Evolutionary conservation across 805 yeast genomes (phyloP).

Genomic region (Lachancea thermotolerans): DNA sequence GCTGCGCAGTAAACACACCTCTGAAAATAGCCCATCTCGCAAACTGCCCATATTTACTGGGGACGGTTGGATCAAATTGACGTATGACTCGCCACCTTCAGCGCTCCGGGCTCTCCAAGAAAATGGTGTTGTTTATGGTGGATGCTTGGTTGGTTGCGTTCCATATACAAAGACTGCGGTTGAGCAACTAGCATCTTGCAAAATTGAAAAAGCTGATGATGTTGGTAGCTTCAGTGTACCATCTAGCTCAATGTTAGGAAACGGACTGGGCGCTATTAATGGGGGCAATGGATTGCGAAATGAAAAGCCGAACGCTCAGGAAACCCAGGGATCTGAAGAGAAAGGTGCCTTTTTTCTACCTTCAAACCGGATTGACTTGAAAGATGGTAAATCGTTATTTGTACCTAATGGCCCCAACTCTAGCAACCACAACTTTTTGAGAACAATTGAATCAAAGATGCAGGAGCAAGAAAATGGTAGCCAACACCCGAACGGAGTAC

Average conservation of each 20-base stretch:
- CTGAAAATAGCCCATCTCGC: slow-evolving; percentile 14
- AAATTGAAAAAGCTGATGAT: slow-evolving; percentile 27
- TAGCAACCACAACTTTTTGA: slow-evolving; percentile 21
- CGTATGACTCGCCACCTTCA: slow-evolving; percentile 66
- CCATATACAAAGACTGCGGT: slow-evolving; percentile 58
- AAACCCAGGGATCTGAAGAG: slow-evolving; percentile 1
- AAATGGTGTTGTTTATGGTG: slow-evolving; percentile 67
- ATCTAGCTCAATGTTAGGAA: slow-evolving; percentile 1
- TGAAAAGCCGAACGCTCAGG: background rate
- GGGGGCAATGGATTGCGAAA: background rate
- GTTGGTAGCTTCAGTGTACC: slow-evolving; percentile 21
- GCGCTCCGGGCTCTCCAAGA: slow-evolving; percentile 83
- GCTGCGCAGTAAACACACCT: slow-evolving; percentile 13
- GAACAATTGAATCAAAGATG: slow-evolving; percentile 25
- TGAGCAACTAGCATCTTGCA: slow-evolving; percentile 46
- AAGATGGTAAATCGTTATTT: slow-evolving; percentile 39
- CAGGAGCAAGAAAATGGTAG: slow-evolving; percentile 22
- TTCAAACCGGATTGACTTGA: slow-evolving; percentile 32
- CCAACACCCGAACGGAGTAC: slow-evolving; percentile 16
- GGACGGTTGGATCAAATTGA: slow-evolving; percentile 83
- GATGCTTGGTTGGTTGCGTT: slow-evolving; percentile 57
- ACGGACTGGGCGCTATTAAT: background rate
- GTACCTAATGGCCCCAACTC: slow-evolving; percentile 18
- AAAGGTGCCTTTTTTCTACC: slow-evolving; percentile 11
- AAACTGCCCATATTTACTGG: slow-evolving; percentile 74